Conservation (phyloP, 140 eudicot species). For the Anethum foeniculum region DNA sequence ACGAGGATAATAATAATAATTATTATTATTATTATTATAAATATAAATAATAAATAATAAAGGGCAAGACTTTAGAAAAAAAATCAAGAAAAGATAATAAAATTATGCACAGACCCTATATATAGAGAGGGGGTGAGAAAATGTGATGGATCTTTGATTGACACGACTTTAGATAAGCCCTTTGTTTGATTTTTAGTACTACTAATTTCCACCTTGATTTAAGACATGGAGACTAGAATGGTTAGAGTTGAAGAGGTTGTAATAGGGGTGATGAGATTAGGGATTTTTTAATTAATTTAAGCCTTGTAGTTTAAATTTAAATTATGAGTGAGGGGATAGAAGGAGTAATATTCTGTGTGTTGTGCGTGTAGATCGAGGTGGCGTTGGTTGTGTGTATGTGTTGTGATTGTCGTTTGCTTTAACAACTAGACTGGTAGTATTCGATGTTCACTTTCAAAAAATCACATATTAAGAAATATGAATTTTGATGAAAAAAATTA, state of each 20-base stretch:
- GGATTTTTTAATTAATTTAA: too few species aligned
- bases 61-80: background rate
- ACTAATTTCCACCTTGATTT: background rate
- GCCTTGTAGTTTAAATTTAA: too few species aligned
- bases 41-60: background rate
- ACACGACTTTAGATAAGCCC: background rate
- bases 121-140: background rate
- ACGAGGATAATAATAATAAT: background rate
- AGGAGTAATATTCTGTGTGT: background rate
- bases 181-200: background rate
- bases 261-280: background rate
- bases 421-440: background rate
- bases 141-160: background rate
- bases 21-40: too few species aligned
- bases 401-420: background rate
- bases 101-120: background rate
- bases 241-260: background rate
- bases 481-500: too few species aligned
- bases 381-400: background rate
- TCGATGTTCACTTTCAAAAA: too few species aligned
- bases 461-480: too few species aligned
- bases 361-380: constrained; percentile 1
- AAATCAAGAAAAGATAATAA: background rate
- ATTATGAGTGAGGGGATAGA: background rate
- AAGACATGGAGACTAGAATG: too few species aligned